Conservation (phyloP, 768 basidiomycete species). For the Boletus tomentosulus region DNA sequence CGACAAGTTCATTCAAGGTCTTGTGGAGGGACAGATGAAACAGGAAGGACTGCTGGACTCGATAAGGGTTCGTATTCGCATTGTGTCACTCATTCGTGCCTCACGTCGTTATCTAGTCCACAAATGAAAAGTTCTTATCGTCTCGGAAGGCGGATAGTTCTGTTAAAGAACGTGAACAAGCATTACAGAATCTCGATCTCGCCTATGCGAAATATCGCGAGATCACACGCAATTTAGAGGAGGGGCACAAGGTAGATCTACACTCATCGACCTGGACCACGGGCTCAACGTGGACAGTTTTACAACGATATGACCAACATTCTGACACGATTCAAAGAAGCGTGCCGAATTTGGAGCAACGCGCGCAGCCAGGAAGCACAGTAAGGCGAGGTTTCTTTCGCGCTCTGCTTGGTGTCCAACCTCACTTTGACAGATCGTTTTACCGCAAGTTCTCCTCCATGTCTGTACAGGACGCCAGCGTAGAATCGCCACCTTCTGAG, state of each 20-base stretch:
- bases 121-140: constrained; percentile 70
- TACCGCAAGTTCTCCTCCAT: constrained; percentile 21
- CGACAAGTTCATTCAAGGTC: constrained; percentile 64
- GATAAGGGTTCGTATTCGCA: constrained; percentile 54
- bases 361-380: constrained; percentile 70
- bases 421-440: constrained; percentile 13
- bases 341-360: constrained; percentile 71
- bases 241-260: constrained; percentile 70
- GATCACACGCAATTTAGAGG: constrained; percentile 77
- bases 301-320: constrained; percentile 83
- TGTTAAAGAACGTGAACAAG: constrained; percentile 76
- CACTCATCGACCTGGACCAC: neutral
- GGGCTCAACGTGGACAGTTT: constrained; percentile 49
- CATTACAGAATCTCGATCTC: constrained; percentile 75
- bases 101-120: constrained; percentile 36
- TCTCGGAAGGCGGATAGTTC: constrained; percentile 75
- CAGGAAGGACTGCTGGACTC: constrained; percentile 63
- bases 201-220: constrained; percentile 88
- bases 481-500: neutral
- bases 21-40: constrained; percentile 47
- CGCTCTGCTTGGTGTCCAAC: neutral
- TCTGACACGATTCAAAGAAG: constrained; percentile 68
- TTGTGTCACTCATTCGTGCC: neutral
- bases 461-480: constrained; percentile 29
- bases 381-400: constrained; percentile 38